phyloP scores from a whole-genome alignment of 2,329 filamentous ascomycete genomes.

The Fusarium begoniae region DNA sequence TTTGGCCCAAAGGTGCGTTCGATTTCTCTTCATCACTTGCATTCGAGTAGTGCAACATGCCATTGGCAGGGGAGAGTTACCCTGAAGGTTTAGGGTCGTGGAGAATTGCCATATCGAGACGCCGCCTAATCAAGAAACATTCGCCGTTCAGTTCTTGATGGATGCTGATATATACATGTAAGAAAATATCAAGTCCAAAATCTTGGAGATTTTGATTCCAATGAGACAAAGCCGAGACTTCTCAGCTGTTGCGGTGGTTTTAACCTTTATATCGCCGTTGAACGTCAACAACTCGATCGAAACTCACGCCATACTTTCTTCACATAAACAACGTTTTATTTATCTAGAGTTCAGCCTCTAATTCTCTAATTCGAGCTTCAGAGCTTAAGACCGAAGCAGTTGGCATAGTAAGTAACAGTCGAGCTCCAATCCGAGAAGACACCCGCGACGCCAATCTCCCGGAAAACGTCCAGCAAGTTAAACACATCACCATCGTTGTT shows the following conservation, averaged over 20 bases:
- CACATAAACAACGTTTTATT: no score
- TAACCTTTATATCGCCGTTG: not conserved
- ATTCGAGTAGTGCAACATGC: not conserved
- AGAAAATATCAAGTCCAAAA: not conserved
- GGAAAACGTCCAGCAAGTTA: constrained; percentile 71
- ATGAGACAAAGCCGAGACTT: fast-evolving
- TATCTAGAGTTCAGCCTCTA: not conserved
- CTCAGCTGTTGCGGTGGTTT: not conserved
- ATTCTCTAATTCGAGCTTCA: not conserved
- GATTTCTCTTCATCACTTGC: not conserved
- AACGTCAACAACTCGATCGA: not conserved
- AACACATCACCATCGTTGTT: constrained; percentile 73
- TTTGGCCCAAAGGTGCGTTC: no score
- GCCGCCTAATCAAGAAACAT: not conserved
- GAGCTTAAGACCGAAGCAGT: constrained; percentile 64
- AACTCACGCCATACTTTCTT: not conserved
- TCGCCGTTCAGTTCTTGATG: no score
- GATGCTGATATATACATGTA: not conserved
- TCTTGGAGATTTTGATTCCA: fast-evolving
- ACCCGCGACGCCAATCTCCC: constrained; percentile 67
- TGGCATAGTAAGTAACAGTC: constrained; percentile 76
- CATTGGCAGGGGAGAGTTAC: not conserved
- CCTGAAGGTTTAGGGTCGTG: not conserved
- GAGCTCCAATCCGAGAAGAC: constrained; percentile 77
- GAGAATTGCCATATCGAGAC: not conserved